Evolutionary conservation across 192 early-diverging fungal species (phyloP), one percentile per base, ranked within the genome.

Genomic region (Spizellomyces punctatus): DNA sequence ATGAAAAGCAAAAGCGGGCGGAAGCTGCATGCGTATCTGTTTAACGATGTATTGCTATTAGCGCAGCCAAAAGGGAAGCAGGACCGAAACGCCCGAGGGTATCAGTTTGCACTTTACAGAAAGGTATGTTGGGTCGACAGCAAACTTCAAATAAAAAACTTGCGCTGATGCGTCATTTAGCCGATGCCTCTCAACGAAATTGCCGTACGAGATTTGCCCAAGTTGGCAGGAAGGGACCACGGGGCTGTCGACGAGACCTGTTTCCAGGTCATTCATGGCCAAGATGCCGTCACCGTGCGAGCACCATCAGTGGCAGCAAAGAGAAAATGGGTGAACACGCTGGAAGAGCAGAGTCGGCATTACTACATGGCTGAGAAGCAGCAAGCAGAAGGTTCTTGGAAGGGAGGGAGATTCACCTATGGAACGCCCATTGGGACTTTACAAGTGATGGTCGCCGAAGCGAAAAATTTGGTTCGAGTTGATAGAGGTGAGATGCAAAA

Each of bases 1-100:
- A 70, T 80, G 16, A 95, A 95, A 72, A 82, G 85, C 14, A 95
- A 94, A 60, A 91, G 91, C 66, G 91, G 90, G 10, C 80, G 92
- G 41, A 92, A 90, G 65, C 78, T 95, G 3, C 83, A 90, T 69
- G 90, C 70, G 16, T 87, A 79, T 71, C 63, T 88, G 41, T 85
- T 88, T 73, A 87, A 79, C 46, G 86, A 88, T 66, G 69, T 88
- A 62, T 64, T 88, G 8, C 46, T 88, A 58, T 44, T 95, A 7
- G 82, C 82, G 8, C 81, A 88, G 58, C 73, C 75, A 21, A 69
- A 75, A 43, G 56, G 60, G 7, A 74, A 67, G 76, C 75, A 52
- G 56, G 80, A 66, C 5, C 72, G 65, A 48, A 59, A 55, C 47
- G 46, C 41, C 14, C 47, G 46, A 14, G 66, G 70, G 5, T 75